Conservation (phyloP, 2,329 filamentous ascomycete genomes). For the Paraphoma chrysanthemicola region DNA sequence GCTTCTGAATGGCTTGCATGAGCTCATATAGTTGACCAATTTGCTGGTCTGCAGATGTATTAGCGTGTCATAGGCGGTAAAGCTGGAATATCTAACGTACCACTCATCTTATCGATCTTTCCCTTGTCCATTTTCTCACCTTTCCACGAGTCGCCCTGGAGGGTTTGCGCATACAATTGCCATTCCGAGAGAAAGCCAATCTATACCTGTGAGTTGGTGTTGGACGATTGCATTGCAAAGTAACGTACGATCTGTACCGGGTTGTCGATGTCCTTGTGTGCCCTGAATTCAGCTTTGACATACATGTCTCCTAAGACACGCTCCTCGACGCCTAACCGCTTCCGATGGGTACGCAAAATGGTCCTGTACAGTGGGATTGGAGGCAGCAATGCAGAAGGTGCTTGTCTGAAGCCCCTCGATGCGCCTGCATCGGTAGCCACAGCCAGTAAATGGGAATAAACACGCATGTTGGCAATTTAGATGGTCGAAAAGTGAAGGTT, state of each 20-base stretch:
- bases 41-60: conserved; percentile 75
- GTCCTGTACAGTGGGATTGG: conserved; percentile 90
- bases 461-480: conserved; percentile 32
- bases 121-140: conserved; percentile 82
- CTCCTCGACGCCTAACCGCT: conserved; percentile 74
- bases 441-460: conserved; percentile 38
- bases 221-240: background rate
- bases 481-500: background rate
- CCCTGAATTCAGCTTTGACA: conserved; percentile 89
- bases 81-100: conserved; percentile 60
- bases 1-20: conserved; percentile 78
- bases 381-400: conserved; percentile 75
- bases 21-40: conserved; percentile 92
- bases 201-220: conserved; percentile 54
- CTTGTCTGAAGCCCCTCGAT: conserved; percentile 42
- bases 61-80: conserved; percentile 2
- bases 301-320: conserved; percentile 90
- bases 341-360: conserved; percentile 84
- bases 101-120: conserved; percentile 94
- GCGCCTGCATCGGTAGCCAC: conserved; percentile 44
- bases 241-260: conserved; percentile 82
- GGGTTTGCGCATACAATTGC: conserved; percentile 91
- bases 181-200: conserved; percentile 96
- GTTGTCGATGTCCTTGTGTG: conserved; percentile 84
- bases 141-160: conserved; percentile 86